These are phyloP conservation scores for Quercus tomentella DNA, from an alignment of 331 rosid genomes.

Conservation along the genomic window DNA sequence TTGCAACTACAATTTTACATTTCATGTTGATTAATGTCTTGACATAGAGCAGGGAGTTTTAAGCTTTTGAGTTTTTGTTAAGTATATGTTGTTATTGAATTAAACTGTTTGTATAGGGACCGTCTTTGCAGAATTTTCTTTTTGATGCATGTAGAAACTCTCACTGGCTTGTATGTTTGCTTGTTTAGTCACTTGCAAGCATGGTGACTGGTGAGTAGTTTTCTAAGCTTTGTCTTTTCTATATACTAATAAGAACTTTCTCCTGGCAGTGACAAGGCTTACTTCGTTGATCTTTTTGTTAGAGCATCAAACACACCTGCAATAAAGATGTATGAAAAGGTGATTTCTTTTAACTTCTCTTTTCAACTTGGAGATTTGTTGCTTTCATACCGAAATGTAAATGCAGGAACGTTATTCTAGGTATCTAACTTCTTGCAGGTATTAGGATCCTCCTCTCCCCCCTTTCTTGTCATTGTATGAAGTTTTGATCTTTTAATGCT, in stretches of 20 bases:
- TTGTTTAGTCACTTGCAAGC: neutral
- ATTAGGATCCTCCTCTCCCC: neutral
- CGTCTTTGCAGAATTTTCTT: neutral
- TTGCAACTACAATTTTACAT: neutral
- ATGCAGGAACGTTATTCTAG: neutral
- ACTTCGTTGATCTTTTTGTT: conserved; percentile 92
- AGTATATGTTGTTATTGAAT: neutral
- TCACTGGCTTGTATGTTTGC: neutral
- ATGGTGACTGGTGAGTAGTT: no score
- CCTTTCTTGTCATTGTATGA: neutral
- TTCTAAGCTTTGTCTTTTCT: neutral
- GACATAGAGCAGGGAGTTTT: neutral
- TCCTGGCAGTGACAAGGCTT: conserved; percentile 79
- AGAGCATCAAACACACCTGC: conserved; percentile 97
- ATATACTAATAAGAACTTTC: conserved; percentile 4
- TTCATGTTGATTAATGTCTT: neutral
- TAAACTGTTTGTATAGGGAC: neutral
- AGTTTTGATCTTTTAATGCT: neutral
- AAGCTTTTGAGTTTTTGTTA: neutral
- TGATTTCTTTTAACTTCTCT: conserved; percentile 18
- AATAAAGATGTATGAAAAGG: conserved; percentile 98
- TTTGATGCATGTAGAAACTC: neutral
- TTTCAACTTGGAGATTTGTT: neutral
- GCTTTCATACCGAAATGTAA: neutral
- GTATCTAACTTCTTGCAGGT: neutral